Conservation (phyloP, 2,329 filamentous ascomycete genomes). For the Diplodia corticola region DNA sequence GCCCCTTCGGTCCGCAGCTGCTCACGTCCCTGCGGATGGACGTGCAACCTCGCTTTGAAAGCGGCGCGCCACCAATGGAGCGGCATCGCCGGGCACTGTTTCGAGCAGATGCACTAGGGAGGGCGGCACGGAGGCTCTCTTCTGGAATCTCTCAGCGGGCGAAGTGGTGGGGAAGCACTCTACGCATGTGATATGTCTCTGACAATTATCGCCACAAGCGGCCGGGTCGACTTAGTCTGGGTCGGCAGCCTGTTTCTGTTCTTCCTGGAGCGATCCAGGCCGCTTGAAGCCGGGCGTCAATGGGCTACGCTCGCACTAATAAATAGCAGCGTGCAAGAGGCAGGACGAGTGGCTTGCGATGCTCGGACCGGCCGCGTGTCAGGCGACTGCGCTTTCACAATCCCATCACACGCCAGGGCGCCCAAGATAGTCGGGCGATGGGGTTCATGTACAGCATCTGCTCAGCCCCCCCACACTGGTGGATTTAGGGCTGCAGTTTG, state of each 20-base stretch:
- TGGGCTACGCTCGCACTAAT: constrained; percentile 18
- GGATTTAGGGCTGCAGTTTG: constrained; percentile 8
- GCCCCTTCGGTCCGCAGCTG: neutral
- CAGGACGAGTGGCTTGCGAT: neutral
- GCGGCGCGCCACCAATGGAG: neutral
- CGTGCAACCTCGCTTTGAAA: neutral
- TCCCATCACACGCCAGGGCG: constrained; percentile 11
- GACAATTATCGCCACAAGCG: neutral
- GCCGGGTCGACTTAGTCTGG: neutral
- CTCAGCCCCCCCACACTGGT: neutral
- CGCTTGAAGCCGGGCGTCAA: neutral
- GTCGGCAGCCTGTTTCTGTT: neutral
- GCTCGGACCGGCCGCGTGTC: constrained; percentile 16
- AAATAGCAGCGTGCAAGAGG: neutral
- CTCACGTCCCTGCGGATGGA: neutral
- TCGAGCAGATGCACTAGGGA: neutral
- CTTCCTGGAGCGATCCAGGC: neutral
- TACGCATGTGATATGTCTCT: constrained; percentile 19
- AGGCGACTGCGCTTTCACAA: constrained; percentile 17
- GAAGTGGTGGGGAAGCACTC: constrained; percentile 14
- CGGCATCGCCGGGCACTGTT: neutral
- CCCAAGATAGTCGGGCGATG: neutral
- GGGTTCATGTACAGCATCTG: neutral
- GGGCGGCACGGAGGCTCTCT: neutral
- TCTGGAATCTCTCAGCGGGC: neutral